Conservation (phyloP, 2,329 filamentous ascomycete species). For the Raffaelea arxii region DNA sequence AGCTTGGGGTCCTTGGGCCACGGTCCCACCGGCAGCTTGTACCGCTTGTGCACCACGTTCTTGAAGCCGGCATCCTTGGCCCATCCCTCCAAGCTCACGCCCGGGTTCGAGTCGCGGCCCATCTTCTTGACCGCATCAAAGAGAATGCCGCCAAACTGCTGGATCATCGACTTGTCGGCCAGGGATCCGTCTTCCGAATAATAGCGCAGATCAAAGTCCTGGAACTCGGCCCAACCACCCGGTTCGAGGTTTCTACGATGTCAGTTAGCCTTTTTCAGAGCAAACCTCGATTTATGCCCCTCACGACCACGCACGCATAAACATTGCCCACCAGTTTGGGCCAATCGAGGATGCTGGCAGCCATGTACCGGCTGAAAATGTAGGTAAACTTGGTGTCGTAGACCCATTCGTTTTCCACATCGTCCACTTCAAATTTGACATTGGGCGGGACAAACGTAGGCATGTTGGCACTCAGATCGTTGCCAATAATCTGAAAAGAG, state of each 20-base stretch:
- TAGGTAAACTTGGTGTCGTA: conserved; percentile 11
- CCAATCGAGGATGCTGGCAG: conserved; percentile 13
- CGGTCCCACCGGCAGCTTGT: conserved; percentile 33
- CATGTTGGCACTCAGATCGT: conserved; percentile 14
- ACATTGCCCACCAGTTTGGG: conserved; percentile 9
- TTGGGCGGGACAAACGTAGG: conserved; percentile 13
- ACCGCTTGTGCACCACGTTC: conserved; percentile 33
- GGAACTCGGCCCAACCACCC: conserved; percentile 16
- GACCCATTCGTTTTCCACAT: conserved; percentile 14
- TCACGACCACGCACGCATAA: too few relatives aligned
- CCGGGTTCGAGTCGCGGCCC: conserved; percentile 14
- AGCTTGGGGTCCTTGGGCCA: conserved; percentile 37
- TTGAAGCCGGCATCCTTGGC: conserved; percentile 39
- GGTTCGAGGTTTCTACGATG: conserved; percentile 12
- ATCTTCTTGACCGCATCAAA: conserved; percentile 10
- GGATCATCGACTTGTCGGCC: conserved; percentile 4
- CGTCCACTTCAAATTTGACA: conserved; percentile 14
- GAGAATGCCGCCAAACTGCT: conserved; percentile 7
- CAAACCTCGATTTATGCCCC: too few relatives aligned
- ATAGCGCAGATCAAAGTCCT: conserved; percentile 13
- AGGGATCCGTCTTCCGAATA: conserved; percentile 17
- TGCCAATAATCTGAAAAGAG: conserved; percentile 9
- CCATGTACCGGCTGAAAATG: conserved; percentile 12
- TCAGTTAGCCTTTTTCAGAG: too few relatives aligned
- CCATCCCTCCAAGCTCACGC: conserved; percentile 23